Percentiles rank a stretch among this genome's conserved stretches.
Conservation (phyloP, 2,329 filamentous ascomycete genomes). For the Pestalotiopsis sp. region DNA sequence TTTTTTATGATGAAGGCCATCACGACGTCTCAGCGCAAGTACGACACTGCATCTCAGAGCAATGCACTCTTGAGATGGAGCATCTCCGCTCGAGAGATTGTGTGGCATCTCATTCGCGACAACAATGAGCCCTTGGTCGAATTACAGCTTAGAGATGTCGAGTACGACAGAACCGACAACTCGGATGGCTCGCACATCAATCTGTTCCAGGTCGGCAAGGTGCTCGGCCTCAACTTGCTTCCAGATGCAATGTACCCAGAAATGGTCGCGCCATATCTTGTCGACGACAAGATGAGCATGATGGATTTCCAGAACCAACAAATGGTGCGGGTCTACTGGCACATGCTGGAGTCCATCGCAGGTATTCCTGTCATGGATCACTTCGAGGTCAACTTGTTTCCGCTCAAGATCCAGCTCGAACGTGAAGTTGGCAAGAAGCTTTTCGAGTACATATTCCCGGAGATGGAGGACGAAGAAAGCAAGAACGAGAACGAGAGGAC, state of each 20-base stretch:
- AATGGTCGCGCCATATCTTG: slow-evolving; percentile 89
- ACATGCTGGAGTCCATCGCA: slow-evolving; percentile 97
- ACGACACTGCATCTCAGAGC: slow-evolving; percentile 71
- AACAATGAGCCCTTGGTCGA: slow-evolving; percentile 87
- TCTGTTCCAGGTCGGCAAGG: slow-evolving; percentile 81
- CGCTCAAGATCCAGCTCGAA: slow-evolving; percentile 91
- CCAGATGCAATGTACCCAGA: slow-evolving; percentile 91
- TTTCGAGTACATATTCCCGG: slow-evolving; percentile 97
- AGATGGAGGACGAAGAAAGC: slow-evolving; percentile 59
- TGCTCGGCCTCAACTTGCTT: slow-evolving; percentile 87
- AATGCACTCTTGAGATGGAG: slow-evolving; percentile 88
- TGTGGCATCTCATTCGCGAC: slow-evolving; percentile 94
- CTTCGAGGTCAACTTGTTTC: slow-evolving; percentile 92
- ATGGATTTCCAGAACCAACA: slow-evolving; percentile 66
- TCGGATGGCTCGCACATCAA: slow-evolving; percentile 97
- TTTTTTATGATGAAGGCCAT: slow-evolving; percentile 99
- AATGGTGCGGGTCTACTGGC: slow-evolving; percentile 95
- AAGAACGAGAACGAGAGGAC: slow-evolving; percentile 41
- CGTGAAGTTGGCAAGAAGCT: slow-evolving; percentile 89
- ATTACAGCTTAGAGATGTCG: slow-evolving; percentile 86
- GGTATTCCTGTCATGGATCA: slow-evolving; percentile 97
- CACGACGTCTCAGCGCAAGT: slow-evolving; percentile 89
- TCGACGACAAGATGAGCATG: slow-evolving; percentile 60
- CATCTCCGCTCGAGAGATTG: slow-evolving; percentile 91
- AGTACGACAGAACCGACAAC: slow-evolving; percentile 95